Evolutionary conservation across 2,329 filamentous ascomycete species (phyloP).

Genomic region (Neoscytalidium dimidiatum): DNA sequence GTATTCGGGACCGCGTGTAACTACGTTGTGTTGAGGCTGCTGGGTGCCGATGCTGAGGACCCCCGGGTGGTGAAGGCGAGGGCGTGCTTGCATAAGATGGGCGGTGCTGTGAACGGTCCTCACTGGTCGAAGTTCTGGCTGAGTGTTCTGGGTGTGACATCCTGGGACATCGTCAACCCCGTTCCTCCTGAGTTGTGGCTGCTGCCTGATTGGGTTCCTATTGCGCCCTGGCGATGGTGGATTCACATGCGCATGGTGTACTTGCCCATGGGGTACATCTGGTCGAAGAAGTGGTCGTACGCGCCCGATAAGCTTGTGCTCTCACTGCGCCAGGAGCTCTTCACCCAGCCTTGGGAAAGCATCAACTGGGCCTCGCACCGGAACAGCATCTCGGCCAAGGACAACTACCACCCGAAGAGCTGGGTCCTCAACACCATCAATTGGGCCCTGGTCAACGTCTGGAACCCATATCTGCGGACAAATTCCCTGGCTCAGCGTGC

Average conservation of each 20-base stretch:
- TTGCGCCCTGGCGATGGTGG: constrained; percentile 96
- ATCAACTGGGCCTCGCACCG: constrained; percentile 79
- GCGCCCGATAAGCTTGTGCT: constrained; percentile 74
- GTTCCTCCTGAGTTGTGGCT: constrained; percentile 92
- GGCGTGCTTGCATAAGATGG: constrained; percentile 77
- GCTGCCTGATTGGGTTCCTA: constrained; percentile 84
- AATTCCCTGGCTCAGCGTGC: constrained; percentile 67
- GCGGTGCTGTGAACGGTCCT: constrained; percentile 79
- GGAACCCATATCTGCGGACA: constrained; percentile 74
- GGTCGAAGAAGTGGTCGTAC: constrained; percentile 78
- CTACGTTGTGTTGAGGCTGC: constrained; percentile 76
- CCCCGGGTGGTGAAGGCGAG: constrained; percentile 84
- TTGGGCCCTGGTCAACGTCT: constrained; percentile 76
- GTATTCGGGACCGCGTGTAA: constrained; percentile 91
- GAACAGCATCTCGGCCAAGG: constrained; percentile 75
- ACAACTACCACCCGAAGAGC: constrained; percentile 93
- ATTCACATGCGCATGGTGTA: constrained; percentile 98
- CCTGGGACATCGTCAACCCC: constrained; percentile 94
- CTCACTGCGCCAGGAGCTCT: constrained; percentile 77
- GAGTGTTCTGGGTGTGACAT: constrained; percentile 75
- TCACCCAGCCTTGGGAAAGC: constrained; percentile 72
- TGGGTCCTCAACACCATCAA: constrained; percentile 79
- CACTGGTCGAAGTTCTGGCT: constrained; percentile 99
- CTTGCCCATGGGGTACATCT: constrained; percentile 86
- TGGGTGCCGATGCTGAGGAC: constrained; percentile 83